Percentiles rank a stretch among this genome's conserved stretches.
phyloP scores from a whole-genome alignment of 139 green algal genomes.

The Chlamydomonas eustigma region DNA sequence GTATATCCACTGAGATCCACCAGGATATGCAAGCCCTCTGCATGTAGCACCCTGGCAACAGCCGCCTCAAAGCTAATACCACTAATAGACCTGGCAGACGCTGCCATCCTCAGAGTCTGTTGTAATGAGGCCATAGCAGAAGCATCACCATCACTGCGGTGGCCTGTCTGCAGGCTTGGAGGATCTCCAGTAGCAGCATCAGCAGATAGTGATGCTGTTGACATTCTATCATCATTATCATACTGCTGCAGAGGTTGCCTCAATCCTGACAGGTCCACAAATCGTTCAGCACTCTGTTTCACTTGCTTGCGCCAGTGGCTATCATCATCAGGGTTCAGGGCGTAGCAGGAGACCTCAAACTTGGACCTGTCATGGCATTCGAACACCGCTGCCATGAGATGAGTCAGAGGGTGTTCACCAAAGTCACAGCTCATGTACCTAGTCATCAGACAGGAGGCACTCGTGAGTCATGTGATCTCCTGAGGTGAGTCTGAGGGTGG shows the following conservation, averaged over 20 bases:
- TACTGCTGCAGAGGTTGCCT: too few relatives aligned
- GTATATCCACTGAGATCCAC: conserved; percentile 94
- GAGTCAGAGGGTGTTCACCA: conserved; percentile 87
- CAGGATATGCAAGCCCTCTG: conserved; percentile 70
- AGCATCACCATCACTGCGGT: background rate
- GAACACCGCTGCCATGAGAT: conserved; percentile 92
- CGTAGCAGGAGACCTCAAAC: conserved; percentile 85
- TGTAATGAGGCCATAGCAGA: background rate
- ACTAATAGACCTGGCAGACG: too few relatives aligned
- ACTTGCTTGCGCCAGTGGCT: conserved; percentile 42
- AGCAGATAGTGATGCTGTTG: background rate
- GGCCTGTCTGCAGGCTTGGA: background rate
- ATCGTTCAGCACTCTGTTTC: background rate
- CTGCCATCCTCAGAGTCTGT: background rate
- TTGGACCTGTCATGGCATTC: conserved; percentile 68
- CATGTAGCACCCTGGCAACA: conserved; percentile 62
- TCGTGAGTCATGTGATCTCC: too few relatives aligned
- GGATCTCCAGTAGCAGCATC: background rate
- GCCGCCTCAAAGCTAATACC: conserved; percentile 14
- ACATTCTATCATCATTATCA: too few relatives aligned
- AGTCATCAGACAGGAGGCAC: too few relatives aligned
- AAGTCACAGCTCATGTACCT: conserved; percentile 86
- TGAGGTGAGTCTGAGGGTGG: too few relatives aligned
- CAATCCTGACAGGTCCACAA: background rate
- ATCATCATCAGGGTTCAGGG: conserved; percentile 68